Evolutionary conservation across 352 stramenopile species (phyloP).

Genomic region (Pythium monospermum): DNA sequence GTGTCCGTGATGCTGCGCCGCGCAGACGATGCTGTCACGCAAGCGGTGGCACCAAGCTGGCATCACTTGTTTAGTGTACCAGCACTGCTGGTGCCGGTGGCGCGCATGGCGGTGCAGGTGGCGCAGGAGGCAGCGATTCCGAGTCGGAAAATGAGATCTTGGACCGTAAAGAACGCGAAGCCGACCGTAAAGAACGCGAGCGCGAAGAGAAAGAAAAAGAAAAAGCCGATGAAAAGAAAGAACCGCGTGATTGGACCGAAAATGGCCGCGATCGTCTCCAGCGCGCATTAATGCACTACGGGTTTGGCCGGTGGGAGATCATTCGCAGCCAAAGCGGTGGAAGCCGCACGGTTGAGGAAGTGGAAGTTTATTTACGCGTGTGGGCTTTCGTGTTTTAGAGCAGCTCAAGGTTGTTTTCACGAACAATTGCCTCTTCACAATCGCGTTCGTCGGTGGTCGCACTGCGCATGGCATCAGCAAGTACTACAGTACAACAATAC

Average conservation of each 20-base stretch:
- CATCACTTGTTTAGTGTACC: too few relatives aligned
- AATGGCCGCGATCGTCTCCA: constrained; percentile 83
- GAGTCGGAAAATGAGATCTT: constrained; percentile 57
- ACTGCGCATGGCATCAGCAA: constrained; percentile 47
- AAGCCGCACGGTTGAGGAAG: constrained; percentile 75
- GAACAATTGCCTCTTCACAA: constrained; percentile 10
- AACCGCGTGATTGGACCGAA: constrained; percentile 79
- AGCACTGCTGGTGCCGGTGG: too few relatives aligned
- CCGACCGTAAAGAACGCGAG: constrained; percentile 39
- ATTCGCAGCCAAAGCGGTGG: constrained; percentile 84
- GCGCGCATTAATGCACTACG: constrained; percentile 85
- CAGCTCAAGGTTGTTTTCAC: constrained; percentile 21
- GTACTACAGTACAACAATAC: too few relatives aligned
- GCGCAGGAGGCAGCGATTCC: constrained; percentile 42
- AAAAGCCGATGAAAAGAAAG: constrained; percentile 47
- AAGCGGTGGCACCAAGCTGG: too few relatives aligned
- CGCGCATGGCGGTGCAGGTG: background rate
- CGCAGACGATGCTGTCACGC: constrained; percentile 70
- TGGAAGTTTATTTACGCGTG: constrained; percentile 88
- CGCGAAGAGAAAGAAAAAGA: constrained; percentile 34
- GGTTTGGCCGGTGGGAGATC: constrained; percentile 83
- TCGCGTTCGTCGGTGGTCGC: constrained; percentile 31
- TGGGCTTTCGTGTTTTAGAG: constrained; percentile 45
- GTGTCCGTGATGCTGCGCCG: constrained; percentile 76
- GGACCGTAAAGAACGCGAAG: constrained; percentile 41